Conservation (phyloP, 192 early-diverging fungal genomes). For the Chytriomyces hyalinus region DNA sequence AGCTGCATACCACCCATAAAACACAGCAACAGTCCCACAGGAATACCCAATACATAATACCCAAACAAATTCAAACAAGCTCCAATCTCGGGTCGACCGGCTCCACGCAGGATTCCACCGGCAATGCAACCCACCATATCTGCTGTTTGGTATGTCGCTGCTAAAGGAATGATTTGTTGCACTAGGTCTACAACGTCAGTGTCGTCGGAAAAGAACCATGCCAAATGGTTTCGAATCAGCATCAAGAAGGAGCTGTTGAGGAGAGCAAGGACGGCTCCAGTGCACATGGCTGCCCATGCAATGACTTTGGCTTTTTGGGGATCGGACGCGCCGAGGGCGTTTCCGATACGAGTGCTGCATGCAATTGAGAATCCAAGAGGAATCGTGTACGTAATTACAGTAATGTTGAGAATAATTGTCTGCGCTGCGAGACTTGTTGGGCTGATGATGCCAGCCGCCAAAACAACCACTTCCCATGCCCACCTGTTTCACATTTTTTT, state of each 20-base stretch:
- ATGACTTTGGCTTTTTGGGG: conserved; percentile 22
- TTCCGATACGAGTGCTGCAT: conserved; percentile 78
- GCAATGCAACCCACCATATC: conserved; percentile 48
- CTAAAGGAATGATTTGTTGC: conserved; percentile 77
- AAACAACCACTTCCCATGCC: conserved; percentile 43
- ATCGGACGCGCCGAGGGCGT: conserved; percentile 31
- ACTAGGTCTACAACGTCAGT: conserved; percentile 71
- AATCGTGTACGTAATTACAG: conserved; percentile 72
- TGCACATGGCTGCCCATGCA: conserved; percentile 17
- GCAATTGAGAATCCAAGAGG: conserved; percentile 83
- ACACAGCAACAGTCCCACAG: conserved; percentile 56
- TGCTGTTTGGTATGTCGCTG: conserved; percentile 61
- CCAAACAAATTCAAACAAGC: conserved; percentile 47
- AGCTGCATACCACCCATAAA: conserved; percentile 42
- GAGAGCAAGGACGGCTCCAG: conserved; percentile 53
- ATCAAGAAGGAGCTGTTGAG: conserved; percentile 61
- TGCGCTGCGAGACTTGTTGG: conserved; percentile 80
- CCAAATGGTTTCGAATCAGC: conserved; percentile 58
- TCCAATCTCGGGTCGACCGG: conserved; percentile 70
- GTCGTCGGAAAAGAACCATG: conserved; percentile 72
- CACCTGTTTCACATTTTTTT: conserved; percentile 43
- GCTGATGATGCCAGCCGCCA: conserved; percentile 76
- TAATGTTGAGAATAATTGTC: conserved; percentile 74
- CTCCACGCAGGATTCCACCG: conserved; percentile 73
- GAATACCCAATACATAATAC: conserved; percentile 75